Conservation (phyloP, 345 rosid genomes). For the Lumnitzera racemosa region DNA sequence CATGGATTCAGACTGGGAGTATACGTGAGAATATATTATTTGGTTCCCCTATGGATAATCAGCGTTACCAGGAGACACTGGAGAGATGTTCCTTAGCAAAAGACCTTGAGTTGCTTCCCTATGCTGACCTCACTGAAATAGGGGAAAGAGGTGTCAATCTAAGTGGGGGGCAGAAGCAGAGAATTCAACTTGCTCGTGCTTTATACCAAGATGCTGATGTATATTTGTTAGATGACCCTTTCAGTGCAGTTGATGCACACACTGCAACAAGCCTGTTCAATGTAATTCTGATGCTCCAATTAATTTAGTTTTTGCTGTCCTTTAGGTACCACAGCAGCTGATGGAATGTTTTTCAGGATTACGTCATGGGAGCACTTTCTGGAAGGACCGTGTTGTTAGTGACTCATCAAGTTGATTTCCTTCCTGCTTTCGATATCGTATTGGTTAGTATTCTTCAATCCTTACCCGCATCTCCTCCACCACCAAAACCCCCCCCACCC, state of each 20-base stretch:
- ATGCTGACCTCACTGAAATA: conserved; percentile 90
- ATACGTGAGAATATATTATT: conserved; percentile 78
- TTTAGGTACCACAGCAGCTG: conserved; percentile 9
- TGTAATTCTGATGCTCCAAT: conserved; percentile 29
- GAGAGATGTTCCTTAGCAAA: conserved; percentile 71
- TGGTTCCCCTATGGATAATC: conserved; percentile 64
- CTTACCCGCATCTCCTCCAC: not conserved
- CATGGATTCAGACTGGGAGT: conserved; percentile 95
- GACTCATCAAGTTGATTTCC: conserved; percentile 96
- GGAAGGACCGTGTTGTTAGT: conserved; percentile 74
- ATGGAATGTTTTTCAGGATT: conserved; percentile 51
- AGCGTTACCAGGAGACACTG: conserved; percentile 63
- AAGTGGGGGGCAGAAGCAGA: conserved; percentile 96
- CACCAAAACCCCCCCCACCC: too few species aligned
- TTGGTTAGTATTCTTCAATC: conserved; percentile 43
- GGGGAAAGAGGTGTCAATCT: conserved; percentile 98
- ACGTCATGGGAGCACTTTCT: conserved; percentile 67
- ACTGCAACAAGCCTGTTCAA: conserved; percentile 86
- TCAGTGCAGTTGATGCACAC: conserved; percentile 95
- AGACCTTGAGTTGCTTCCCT: conserved; percentile 86
- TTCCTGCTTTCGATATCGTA: conserved; percentile 81
- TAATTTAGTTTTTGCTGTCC: not conserved
- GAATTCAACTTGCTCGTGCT: conserved; percentile 96
- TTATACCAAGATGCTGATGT: conserved; percentile 89
- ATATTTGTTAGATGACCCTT: conserved; percentile 90